Evolutionary conservation across 148 eudicot species (phyloP).

Genomic region (Diospyros kaki): DNA sequence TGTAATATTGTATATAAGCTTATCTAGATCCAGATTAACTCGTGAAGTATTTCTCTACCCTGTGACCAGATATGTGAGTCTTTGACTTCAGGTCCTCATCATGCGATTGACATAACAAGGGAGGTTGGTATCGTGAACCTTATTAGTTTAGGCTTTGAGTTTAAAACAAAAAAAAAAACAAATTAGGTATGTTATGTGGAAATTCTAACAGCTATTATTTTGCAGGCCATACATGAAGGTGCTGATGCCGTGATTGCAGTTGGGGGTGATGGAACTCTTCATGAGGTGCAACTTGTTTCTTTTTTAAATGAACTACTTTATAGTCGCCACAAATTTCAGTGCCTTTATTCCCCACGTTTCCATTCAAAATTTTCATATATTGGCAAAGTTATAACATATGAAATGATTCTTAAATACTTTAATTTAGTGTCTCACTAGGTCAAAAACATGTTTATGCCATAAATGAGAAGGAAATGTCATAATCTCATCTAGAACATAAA

Average conservation of each 20-base stretch:
- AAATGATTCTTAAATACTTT: too few relatives aligned
- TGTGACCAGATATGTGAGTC: conserved; percentile 75
- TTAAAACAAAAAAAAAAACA: too few relatives aligned
- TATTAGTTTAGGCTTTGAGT: neutral
- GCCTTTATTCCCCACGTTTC: too few relatives aligned
- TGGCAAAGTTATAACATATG: too few relatives aligned
- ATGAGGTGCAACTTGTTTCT: conserved; percentile 53
- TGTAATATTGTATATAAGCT: conserved; percentile 2
- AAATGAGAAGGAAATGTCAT: neutral
- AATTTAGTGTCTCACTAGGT: neutral
- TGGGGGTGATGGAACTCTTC: conserved; percentile 98
- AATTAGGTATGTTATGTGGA: neutral
- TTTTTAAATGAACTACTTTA: neutral
- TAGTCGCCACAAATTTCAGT: neutral
- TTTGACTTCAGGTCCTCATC: conserved; percentile 82
- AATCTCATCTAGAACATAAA: neutral
- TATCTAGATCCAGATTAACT: conserved; percentile 9
- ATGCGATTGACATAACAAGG: conserved; percentile 89
- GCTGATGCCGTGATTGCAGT: conserved; percentile 94
- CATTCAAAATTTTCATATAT: too few relatives aligned
- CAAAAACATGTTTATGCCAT: neutral
- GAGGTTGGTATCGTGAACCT: conserved; percentile 48
- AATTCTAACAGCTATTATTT: conserved; percentile 11
- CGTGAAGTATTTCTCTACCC: conserved; percentile 14
- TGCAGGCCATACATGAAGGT: conserved; percentile 86